Base-by-base conservation (phyloP, 2,329 filamentous ascomycete genomes). In the Venturia carpophila region DNA sequence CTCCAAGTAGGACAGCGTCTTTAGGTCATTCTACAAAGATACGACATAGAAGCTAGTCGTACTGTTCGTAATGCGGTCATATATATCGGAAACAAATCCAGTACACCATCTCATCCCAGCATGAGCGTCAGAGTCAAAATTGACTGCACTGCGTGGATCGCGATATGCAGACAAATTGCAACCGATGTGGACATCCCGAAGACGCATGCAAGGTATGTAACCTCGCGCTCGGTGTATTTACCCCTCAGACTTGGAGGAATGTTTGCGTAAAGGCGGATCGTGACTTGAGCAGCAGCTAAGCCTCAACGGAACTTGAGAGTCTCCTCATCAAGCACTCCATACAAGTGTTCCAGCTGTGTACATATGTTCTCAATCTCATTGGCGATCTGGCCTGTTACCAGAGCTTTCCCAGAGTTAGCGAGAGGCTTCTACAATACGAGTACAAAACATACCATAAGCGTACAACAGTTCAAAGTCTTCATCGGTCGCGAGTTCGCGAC, bases 391-490 rank as follows among this genome's bases (percentile, higher is more conserved):
- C 81, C 84, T 39, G 85, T 87, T 34, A 87, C 85, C 58, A 88
- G 75, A 27, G 84, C 84, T 85, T 65, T 11, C 11, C 66, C 41
- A 67, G 64, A 64, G 70, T 67, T 64, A 49, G 52, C 65, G 27
- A 66, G 34, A 45, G 42, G 60, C 30, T 42, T 39, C 56, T 24
- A 19, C n/a, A 52, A 5, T 21, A 58, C 47, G 58, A 21, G 9
- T 27, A 27, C 4, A 6, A 13, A 2, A 78, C 81, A 75, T 72
- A 84, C 83, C 91, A 77, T 96, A 99, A 21, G 93, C 92, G 77
- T 97, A 99, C 55, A 97, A 77, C 69, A 97, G 79, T 68, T 93
- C 92, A 74, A 94, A 97, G 73, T 99, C 94, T 68, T 85, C 84
- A 73, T 92, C 89, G 68, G 86, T 87, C 1, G 86, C 80, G 47